phyloP scores from a whole-genome alignment of 805 yeast genomes.

The Yarrowia hollandica region DNA sequence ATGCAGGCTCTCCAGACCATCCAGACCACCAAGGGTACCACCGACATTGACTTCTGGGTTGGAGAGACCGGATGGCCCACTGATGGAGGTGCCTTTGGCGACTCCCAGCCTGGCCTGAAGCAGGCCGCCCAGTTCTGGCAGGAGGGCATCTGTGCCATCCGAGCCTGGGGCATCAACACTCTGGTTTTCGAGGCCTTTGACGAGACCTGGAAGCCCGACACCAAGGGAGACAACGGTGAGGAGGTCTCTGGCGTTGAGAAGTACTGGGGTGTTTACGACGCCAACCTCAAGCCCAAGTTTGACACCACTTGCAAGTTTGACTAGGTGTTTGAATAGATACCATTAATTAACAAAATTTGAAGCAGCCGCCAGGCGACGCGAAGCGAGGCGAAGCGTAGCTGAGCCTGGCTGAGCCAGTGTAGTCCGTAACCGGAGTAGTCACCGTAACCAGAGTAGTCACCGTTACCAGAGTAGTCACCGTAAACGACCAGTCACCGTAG shows the following conservation, averaged over 20 bases:
- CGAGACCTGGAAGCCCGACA: slow-evolving; percentile 93
- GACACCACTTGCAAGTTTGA: slow-evolving; percentile 36
- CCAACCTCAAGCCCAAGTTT: slow-evolving; percentile 43
- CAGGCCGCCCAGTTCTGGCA: slow-evolving; percentile 85
- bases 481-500: too few relatives aligned
- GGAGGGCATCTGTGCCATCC: slow-evolving; percentile 85
- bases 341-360: not conserved
- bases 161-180: slow-evolving; percentile 95
- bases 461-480: too few relatives aligned
- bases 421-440: too few relatives aligned
- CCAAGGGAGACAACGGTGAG: slow-evolving; percentile 55
- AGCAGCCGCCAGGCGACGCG: too few relatives aligned
- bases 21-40: slow-evolving; percentile 82
- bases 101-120: slow-evolving; percentile 62
- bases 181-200: slow-evolving; percentile 93
- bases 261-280: slow-evolving; percentile 86
- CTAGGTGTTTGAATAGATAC: slow-evolving; percentile 17
- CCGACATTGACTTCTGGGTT: slow-evolving; percentile 87
- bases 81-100: slow-evolving; percentile 70
- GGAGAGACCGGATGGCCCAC: slow-evolving; percentile 99
- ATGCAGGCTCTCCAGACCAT: slow-evolving; percentile 94
- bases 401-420: too few relatives aligned
- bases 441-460: too few relatives aligned
- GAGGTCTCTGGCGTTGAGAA: slow-evolving; percentile 77
- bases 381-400: too few relatives aligned